Evolutionary conservation across 2,329 filamentous ascomycete genomes (phyloP).

Genomic region (Bipolaris gigantea): DNA sequence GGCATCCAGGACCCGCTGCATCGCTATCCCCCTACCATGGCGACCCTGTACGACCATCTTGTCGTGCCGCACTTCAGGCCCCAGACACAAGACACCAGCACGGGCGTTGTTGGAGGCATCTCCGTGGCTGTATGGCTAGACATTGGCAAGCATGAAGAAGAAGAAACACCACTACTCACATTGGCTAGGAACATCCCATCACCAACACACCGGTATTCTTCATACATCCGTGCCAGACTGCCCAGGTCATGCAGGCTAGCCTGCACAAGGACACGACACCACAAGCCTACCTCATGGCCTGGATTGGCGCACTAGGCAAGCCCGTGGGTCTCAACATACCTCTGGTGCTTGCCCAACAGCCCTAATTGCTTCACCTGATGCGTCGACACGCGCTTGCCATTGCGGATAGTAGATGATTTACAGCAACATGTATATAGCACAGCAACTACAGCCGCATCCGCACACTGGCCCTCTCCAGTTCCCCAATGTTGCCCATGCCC

Average conservation of each 20-base stretch:
- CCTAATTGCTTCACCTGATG: neutral
- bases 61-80: conserved; percentile 38
- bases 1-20: conserved; percentile 32
- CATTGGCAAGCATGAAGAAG: neutral
- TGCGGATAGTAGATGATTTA: conserved; percentile 27
- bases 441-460: conserved; percentile 35
- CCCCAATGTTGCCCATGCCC: conserved; percentile 79
- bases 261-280: conserved; percentile 43
- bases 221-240: conserved; percentile 88
- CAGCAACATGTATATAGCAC: conserved; percentile 24
- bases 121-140: conserved; percentile 38
- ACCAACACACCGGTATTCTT: conserved; percentile 81
- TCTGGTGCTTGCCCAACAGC: conserved; percentile 56
- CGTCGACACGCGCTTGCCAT: neutral
- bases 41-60: conserved; percentile 42
- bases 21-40: conserved; percentile 35
- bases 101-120: conserved; percentile 46
- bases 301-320: conserved; percentile 84
- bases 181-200: conserved; percentile 73
- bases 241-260: conserved; percentile 71
- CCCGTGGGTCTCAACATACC: conserved; percentile 79
- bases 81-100: conserved; percentile 35
- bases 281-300: conserved; percentile 77
- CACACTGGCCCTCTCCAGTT: conserved; percentile 73
- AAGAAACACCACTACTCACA: neutral